Evolutionary conservation across 345 rosid genomes (phyloP).

Genomic region (Sapria himalayana): DNA sequence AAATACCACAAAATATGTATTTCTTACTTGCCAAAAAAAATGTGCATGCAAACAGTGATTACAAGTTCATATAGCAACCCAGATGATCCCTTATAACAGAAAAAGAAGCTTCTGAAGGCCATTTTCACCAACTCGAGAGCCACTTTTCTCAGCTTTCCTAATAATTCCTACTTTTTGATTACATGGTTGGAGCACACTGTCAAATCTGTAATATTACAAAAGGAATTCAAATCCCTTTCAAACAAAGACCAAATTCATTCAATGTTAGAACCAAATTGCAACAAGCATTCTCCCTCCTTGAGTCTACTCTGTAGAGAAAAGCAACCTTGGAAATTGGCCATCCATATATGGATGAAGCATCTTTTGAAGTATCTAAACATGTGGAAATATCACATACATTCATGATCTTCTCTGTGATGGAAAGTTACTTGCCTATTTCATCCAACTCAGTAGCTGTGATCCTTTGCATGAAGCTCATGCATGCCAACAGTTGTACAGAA

Average conservation of each 20-base stretch:
- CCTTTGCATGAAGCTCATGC: slow-evolving; percentile 25
- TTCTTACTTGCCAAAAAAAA: no score
- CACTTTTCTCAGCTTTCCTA: slow-evolving; percentile 11
- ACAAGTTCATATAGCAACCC: not conserved
- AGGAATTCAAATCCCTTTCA: slow-evolving; percentile 28
- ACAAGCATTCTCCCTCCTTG: slow-evolving; percentile 26
- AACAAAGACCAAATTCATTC: slow-evolving; percentile 59
- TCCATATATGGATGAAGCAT: slow-evolving; percentile 18
- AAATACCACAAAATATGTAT: no score
- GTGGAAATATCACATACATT: slow-evolving; percentile 48
- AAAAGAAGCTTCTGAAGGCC: slow-evolving; percentile 28
- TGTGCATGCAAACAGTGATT: no score
- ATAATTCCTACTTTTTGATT: slow-evolving; percentile 13
- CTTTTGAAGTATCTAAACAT: slow-evolving; percentile 27
- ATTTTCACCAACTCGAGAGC: slow-evolving; percentile 15
- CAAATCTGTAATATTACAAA: slow-evolving; percentile 9
- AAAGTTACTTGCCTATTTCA: slow-evolving; percentile 24
- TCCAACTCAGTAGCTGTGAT: slow-evolving; percentile 12
- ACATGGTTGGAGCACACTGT: slow-evolving; percentile 6
- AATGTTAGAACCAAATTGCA: slow-evolving; percentile 26
- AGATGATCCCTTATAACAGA: slow-evolving; percentile 28
- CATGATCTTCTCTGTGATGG: slow-evolving; percentile 34
- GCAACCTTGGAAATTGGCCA: slow-evolving; percentile 42
- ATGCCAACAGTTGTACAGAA: slow-evolving; percentile 20
- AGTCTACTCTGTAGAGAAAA: slow-evolving; percentile 41